Base-by-base conservation (phyloP, 179 eudicot species). In the Beta corolliflora region DNA sequence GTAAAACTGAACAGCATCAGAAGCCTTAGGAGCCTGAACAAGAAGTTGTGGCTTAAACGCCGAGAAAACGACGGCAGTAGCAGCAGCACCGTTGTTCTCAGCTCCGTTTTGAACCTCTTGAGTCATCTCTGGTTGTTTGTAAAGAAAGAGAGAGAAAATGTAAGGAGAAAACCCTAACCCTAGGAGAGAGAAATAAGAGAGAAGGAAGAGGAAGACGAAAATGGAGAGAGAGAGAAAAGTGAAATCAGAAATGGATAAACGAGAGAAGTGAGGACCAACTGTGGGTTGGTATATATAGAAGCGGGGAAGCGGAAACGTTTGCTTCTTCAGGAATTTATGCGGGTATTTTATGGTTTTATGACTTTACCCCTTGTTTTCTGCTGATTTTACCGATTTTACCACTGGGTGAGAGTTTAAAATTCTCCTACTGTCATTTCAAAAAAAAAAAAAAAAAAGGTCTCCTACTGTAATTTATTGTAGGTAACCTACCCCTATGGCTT, bases 1-100 rank as follows among this genome's bases (percentile, higher is more conserved):
- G 91, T 91, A 92, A 83, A 95, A 95, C 88, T 84, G 80, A 31
- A 95, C 95, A 16, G 99, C 98, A 7, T 94, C 98, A 36, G 70
- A 71, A 3, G 92, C 95, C 73, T 91, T 94, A 5, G 91, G 88
- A 1, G 93, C 90, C 41, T 84, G 88, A 45, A 95, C 92, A 56
- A 84, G 82, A 73, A 95, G 80, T 87, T 85, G 89, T 9, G 96
- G 87, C 92, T 91, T 94, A 71, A 95, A 59, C 13, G 92, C 84
- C 59, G 87, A 46, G 91, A 94, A 89, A 0, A 68, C 69, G 80
- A 90, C 93, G 25, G 83, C 83, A 77, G 84, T 69, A 12, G 79
- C 54, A 65, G 41, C 48, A 0, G 68, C 73, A 83, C 76, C 88
- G 78, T 80, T 73, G 75, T 29, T 64, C 10, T 73, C 87, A 18